Percentiles rank a stretch among this genome's conserved stretches.
Evolutionary conservation across 164 flowering plant species (phyloP).

Genomic region (Vitis amurensis): DNA sequence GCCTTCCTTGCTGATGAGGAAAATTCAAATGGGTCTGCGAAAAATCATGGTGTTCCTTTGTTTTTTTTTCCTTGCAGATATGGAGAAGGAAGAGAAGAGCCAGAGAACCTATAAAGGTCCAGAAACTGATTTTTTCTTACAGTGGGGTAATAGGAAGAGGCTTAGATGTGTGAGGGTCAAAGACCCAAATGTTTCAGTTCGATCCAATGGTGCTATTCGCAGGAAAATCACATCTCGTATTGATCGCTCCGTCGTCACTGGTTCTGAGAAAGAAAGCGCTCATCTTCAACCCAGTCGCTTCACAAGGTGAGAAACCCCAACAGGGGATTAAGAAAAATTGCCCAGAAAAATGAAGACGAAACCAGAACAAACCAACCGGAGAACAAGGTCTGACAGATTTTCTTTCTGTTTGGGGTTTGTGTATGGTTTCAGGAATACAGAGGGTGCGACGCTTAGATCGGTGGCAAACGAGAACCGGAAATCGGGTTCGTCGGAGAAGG

Average conservation of each 20-base stretch:
- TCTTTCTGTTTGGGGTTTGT: background rate
- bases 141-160: constrained; percentile 55
- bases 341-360: too few relatives aligned
- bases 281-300: constrained; percentile 22
- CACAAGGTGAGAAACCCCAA: constrained; percentile 19
- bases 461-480: constrained; percentile 8
- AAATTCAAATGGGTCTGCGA: background rate
- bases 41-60: background rate
- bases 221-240: constrained; percentile 27
- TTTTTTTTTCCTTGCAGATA: constrained; percentile 12
- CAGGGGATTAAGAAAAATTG: too few relatives aligned
- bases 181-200: constrained; percentile 19
- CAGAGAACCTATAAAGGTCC: constrained; percentile 17
- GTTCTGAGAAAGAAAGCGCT: constrained; percentile 15
- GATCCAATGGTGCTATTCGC: constrained; percentile 19
- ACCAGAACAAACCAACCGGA: too few relatives aligned
- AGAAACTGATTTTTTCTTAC: constrained; percentile 40
- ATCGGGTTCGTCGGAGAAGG: constrained; percentile 30
- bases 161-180: constrained; percentile 40
- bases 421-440: constrained; percentile 28
- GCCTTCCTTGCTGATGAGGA: background rate
- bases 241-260: constrained; percentile 20
- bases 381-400: constrained; percentile 19
- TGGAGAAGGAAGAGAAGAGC: constrained; percentile 37
- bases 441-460: constrained; percentile 19